A percentile compares a stretch with the other conserved stretches of the same genome.
These are phyloP conservation scores for Erysimum cheiri DNA, from an alignment of 441 rosid genomes.

Conservation along the genomic window DNA sequence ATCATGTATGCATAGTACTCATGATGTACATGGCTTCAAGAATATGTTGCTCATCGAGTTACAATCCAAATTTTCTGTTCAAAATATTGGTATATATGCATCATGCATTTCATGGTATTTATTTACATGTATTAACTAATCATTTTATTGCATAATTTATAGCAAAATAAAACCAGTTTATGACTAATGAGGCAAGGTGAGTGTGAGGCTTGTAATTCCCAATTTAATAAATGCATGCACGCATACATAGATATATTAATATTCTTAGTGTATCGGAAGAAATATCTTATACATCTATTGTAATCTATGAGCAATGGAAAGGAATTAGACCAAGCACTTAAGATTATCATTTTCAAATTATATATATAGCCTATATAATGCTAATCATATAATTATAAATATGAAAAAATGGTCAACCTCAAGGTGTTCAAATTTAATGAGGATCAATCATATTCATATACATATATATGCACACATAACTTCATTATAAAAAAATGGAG, in stretches of 20 bases:
- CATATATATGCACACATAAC: slow-evolving; percentile 12
- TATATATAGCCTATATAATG: neutral
- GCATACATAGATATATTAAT: neutral
- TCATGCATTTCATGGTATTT: slow-evolving; percentile 1
- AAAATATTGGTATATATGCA: slow-evolving; percentile 14
- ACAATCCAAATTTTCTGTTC: slow-evolving; percentile 1
- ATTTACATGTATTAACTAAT: slow-evolving; percentile 1
- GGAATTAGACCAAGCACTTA: neutral
- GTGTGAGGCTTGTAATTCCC: slow-evolving; percentile 28
- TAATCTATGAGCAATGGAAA: neutral
- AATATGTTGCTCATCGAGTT: slow-evolving; percentile 9
- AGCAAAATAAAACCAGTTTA: slow-evolving; percentile 6
- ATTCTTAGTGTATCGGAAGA: neutral
- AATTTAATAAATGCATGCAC: slow-evolving; percentile 35
- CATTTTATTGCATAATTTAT: slow-evolving; percentile 4
- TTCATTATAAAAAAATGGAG: neutral
- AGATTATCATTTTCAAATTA: slow-evolving; percentile 6
- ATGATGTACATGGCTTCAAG: slow-evolving; percentile 8
- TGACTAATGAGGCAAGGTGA: slow-evolving; percentile 26
- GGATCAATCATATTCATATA: slow-evolving; percentile 14
- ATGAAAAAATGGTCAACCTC: slow-evolving; percentile 3
- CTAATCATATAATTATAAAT: neutral
- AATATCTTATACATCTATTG: neutral
- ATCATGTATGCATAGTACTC: neutral
- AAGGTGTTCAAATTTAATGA: neutral